These are phyloP conservation scores for Huntiella moniliformis DNA, from an alignment of 2,329 filamentous ascomycete species.

Conservation along the genomic window DNA sequence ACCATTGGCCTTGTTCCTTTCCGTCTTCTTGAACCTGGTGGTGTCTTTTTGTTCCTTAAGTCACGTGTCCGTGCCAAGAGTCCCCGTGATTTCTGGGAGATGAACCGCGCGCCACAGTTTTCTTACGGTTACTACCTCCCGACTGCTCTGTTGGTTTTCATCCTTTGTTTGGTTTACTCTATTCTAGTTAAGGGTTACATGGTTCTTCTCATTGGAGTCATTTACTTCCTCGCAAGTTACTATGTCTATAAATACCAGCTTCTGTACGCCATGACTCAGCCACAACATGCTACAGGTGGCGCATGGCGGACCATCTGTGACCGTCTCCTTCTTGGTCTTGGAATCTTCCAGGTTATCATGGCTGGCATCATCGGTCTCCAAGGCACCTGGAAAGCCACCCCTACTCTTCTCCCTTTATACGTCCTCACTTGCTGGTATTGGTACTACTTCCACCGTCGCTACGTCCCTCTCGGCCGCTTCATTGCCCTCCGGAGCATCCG, in stretches of 20 bases:
- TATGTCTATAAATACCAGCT: constrained; percentile 96
- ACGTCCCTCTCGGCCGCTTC: constrained; percentile 75
- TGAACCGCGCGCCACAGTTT: constrained; percentile 68
- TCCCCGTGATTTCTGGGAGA: constrained; percentile 70
- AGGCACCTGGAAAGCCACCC: constrained; percentile 52
- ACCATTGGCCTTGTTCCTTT: constrained; percentile 88
- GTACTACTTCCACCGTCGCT: constrained; percentile 61
- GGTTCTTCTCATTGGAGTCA: constrained; percentile 61
- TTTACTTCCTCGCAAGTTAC: constrained; percentile 69
- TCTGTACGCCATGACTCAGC: constrained; percentile 94
- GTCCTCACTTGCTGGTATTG: constrained; percentile 75
- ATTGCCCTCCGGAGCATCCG: constrained; percentile 80
- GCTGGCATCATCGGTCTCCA: constrained; percentile 65
- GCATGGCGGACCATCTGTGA: constrained; percentile 97
- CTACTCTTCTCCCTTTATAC: constrained; percentile 58
- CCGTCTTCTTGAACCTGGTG: constrained; percentile 74
- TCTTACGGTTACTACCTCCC: constrained; percentile 94
- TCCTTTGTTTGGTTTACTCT: constrained; percentile 90
- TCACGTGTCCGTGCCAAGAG: constrained; percentile 63
- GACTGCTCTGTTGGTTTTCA: constrained; percentile 79
- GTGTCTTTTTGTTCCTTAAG: constrained; percentile 67
- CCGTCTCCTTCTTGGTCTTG: constrained; percentile 65
- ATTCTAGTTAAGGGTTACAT: constrained; percentile 63
- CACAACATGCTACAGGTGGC: constrained; percentile 78
- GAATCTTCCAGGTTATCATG: constrained; percentile 84